These are phyloP conservation scores for Yamadazyma takamatsuzukensis DNA, from an alignment of 805 yeast species.

Conservation along the genomic window DNA sequence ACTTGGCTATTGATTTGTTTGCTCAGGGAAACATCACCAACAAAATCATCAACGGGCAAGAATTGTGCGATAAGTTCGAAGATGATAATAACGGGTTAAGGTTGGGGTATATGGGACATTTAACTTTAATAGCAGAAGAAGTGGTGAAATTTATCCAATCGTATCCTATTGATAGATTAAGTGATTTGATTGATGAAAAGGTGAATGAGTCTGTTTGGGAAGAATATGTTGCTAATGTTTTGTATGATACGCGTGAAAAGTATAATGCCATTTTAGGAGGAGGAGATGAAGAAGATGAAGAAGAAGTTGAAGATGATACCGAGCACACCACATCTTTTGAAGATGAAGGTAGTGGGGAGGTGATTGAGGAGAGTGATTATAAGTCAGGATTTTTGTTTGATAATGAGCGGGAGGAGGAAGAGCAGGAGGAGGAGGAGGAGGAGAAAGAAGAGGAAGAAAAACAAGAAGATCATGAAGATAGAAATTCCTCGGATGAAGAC, in stretches of 20 bases:
- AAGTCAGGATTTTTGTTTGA: constrained; percentile 29
- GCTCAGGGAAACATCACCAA: constrained; percentile 42
- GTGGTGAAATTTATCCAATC: constrained; percentile 78
- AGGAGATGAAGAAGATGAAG: constrained; percentile 47
- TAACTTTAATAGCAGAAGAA: constrained; percentile 92
- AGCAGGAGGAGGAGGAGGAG: constrained; percentile 17
- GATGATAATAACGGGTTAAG: constrained; percentile 52
- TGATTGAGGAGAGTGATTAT: constrained; percentile 29
- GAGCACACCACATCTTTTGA: constrained; percentile 29
- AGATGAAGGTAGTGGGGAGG: constrained; percentile 37
- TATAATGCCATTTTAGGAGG: constrained; percentile 93
- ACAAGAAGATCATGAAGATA: constrained; percentile 1
- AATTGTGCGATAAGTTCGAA: constrained; percentile 60
- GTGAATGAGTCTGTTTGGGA: constrained; percentile 60
- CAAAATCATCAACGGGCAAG: constrained; percentile 45
- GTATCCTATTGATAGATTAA: constrained; percentile 33
- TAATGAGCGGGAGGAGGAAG: constrained; percentile 28
- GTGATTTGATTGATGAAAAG: constrained; percentile 34
- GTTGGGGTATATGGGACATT: constrained; percentile 95
- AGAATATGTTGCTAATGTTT: constrained; percentile 73
- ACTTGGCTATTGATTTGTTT: constrained; percentile 55
- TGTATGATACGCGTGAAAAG: constrained; percentile 87
- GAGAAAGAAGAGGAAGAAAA: constrained; percentile 10
- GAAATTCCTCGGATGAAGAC: constrained; percentile 21
- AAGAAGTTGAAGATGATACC: constrained; percentile 25